Evolutionary conservation across 1,139 yeast genomes (phyloP), one percentile per base, ranked within the genome.

Genomic region (Pneumocystis sp.): DNA sequence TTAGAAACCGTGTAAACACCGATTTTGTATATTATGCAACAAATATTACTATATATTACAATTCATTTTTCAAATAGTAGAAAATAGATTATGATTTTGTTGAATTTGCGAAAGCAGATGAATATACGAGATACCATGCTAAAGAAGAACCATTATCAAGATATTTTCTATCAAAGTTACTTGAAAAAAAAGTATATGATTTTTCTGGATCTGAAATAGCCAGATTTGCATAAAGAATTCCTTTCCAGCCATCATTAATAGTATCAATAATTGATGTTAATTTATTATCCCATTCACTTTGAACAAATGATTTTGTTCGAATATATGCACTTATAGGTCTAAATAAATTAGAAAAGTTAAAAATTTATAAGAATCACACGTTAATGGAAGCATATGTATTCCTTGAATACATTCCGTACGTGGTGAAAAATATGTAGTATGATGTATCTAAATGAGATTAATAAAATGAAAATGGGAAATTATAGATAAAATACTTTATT

Each of bases 301-400:
- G 72, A 21, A 86, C 96, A 75, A 84, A 93, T 0, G 78, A 75
- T 1, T 90, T 82, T 5, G 80, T 78, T 74, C 97, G 82, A 61
- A 90, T 81, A 68, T 81, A 84, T 0, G 95, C 85, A 19, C 96
- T 86, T 19, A 88, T 84, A 29, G 57, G 1, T 12, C 57, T 50
- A 50, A 50, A 50, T 29, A 50, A 50, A 50, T 50, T 25, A 50
- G 7, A 50, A 15, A 50, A 50, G 21, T 12, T 4, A 50, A 25
- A 50, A 21, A 50, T 25, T 12, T 12, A 25, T 10, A 25, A 19
- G 12, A 50, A 12, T 25, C 31, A 0, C 97, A 93, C 0, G 96
- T 89, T 63, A 89, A 79, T 34, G 98, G 96, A 67, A 93, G 80
- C 86, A 95, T 93, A 74, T 93, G 97, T 69, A 93, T 91, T 73